Evolutionary conservation across 2,329 filamentous ascomycete species (phyloP), one percentile per base, ranked within the genome.

Genomic region (Aureobasidium sp.): DNA sequence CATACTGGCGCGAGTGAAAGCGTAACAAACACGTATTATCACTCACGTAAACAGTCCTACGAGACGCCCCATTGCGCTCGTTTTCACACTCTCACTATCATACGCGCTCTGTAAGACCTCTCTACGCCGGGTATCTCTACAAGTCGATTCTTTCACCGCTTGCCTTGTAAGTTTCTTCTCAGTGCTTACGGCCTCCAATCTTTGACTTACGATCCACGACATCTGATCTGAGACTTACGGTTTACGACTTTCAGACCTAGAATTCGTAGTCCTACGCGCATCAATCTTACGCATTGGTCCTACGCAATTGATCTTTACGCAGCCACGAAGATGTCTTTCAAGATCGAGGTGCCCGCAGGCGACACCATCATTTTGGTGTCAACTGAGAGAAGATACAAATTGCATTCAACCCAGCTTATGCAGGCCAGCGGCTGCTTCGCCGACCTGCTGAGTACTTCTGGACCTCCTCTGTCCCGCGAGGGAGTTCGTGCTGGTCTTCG

Each of bases 311-410:
- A 57, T 20, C 41, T 13, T 20, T 15, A 51, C 8, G n/a, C 53
- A 8, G 24, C 41, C 15, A 43, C n/a, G 5, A 44, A 34, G 2
- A 61, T 61, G 46, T n/a, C 57, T 39, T 27, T 27, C 15, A 17
- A 27, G 9, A 20, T 59, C 20, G 24, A 59, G 3, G 20, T 73
- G 65, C 36, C 60, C 29, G 74, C 76, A 50, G 77, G 74, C 39
- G 75, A 79, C 63, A 74, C 77, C 27, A 66, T 69, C 46, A 67
- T 79, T 64, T 61, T 71, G 59, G 68, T 79, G 63, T 69, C 71
- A 17, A 65, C 71, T 12, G 66, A 66, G 20, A 70, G 74, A 57
- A 67, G 71, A 46, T 78, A 76, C 64, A 68, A 71, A 29, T 69
- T 79, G 2, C 76, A 79, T 67, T 72, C 74, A 9, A 52, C 62